phyloP scores from a whole-genome alignment of 169 alveolate species.

The Theileria parva region DNA sequence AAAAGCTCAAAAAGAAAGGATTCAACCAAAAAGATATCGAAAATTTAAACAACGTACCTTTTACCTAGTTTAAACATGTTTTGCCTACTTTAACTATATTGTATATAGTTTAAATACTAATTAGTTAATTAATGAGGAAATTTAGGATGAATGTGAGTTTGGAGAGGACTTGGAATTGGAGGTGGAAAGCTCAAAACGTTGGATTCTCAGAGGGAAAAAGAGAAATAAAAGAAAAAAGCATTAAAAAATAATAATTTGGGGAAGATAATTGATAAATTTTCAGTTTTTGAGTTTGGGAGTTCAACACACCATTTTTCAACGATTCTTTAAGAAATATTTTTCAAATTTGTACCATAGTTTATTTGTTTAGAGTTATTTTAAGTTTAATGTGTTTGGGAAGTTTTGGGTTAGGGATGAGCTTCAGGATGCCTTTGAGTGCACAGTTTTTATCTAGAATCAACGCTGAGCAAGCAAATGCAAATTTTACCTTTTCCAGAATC shows the following conservation, averaged over 20 bases:
- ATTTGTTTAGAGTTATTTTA: background rate
- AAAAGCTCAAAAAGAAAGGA: slow-evolving; percentile 84
- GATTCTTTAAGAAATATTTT: no score
- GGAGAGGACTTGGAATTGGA: background rate
- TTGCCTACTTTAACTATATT: no score
- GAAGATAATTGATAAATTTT: no score
- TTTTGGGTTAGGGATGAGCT: background rate
- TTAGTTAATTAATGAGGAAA: slow-evolving; percentile 2
- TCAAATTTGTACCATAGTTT: background rate
- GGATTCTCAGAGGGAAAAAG: slow-evolving; percentile 17
- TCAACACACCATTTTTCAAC: background rate
- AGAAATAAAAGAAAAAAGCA: background rate
- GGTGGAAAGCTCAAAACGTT: background rate
- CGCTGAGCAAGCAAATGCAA: background rate
- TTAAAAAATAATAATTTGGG: background rate
- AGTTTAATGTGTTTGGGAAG: background rate
- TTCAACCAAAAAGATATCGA: slow-evolving; percentile 38
- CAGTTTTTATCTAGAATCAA: slow-evolving; percentile 17
- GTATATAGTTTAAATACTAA: background rate
- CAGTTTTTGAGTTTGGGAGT: background rate
- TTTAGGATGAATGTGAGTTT: background rate
- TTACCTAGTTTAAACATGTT: no score
- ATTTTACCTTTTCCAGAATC: background rate
- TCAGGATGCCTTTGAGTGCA: slow-evolving; percentile 28
- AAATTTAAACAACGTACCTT: background rate